Conservation (phyloP, 768 basidiomycete genomes). For the Collybiopsis confluens region DNA sequence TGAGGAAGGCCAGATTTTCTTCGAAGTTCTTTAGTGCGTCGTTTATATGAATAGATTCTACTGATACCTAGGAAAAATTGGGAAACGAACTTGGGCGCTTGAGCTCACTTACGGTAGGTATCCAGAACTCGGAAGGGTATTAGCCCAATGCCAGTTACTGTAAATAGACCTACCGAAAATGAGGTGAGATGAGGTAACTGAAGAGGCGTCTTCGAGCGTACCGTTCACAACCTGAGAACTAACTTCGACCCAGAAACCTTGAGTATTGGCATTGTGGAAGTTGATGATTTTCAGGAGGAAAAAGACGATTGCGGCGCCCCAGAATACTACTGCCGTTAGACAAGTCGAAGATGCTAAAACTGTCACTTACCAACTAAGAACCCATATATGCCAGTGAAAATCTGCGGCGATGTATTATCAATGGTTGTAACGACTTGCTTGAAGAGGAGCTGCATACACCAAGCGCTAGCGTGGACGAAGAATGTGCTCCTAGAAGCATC, state of each 20-base stretch:
- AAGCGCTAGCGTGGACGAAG: constrained; percentile 48
- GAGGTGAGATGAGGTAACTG: not conserved
- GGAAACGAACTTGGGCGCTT: not conserved
- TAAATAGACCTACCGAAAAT: constrained; percentile 56
- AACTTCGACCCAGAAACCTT: constrained; percentile 82
- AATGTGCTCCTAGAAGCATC: not conserved
- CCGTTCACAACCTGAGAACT: constrained; percentile 76
- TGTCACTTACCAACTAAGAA: constrained; percentile 56
- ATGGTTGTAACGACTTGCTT: constrained; percentile 4
- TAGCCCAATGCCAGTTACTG: constrained; percentile 74
- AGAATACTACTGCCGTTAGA: constrained; percentile 52
- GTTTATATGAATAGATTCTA: constrained; percentile 74
- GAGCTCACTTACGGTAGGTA: constrained; percentile 57
- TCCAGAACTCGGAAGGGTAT: constrained; percentile 74
- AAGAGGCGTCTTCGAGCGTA: constrained; percentile 17
- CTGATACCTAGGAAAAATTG: constrained; percentile 46
- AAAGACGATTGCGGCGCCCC: constrained; percentile 81
- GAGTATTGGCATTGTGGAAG: constrained; percentile 59
- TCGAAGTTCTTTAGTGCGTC: constrained; percentile 54
- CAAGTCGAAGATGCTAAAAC: not conserved
- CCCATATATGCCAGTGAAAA: constrained; percentile 71
- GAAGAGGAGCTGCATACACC: constrained; percentile 43
- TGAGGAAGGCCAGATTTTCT: constrained; percentile 59
- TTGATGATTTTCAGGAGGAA: constrained; percentile 69
- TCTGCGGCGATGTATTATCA: constrained; percentile 23